Evolutionary conservation across 148 eudicot species (phyloP), one percentile per base, ranked within the genome.

Genomic region (Mesembryanthemum crystallinum): DNA sequence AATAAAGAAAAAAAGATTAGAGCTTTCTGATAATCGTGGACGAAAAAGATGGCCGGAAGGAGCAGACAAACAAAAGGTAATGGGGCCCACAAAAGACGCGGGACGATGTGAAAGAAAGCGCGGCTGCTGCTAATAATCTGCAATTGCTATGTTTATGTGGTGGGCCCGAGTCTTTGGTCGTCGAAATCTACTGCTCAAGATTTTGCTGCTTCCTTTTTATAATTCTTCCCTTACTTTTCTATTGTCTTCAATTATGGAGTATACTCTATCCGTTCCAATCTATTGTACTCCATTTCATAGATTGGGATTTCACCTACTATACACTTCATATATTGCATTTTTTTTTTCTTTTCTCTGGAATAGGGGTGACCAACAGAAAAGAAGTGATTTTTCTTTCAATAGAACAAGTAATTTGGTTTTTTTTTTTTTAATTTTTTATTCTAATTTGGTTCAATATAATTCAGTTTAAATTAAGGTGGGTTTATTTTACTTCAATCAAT

Each of bases 121-220:
- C 82, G 82, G 82, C 82, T 80, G 75, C 82, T 73, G 39, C 30
- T 20, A 8, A n/a, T n/a, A n/a, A n/a, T n/a, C 30, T 60, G 39
- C 30, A n/a, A n/a, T 60, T 24, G 10, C 30, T 18, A 5, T 32
- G 14, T 21, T 11, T 59, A 70, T 35, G 32, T 77, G 8, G 69
- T 61, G 52, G 78, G 78, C 20, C 33, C 70, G 8, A 5, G 30
- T 69, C 73, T 67, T 73, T 10, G 73, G 78, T 74, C 78, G 59
- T 54, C 69, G 25, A 74, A 21, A 74, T 79, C 82, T 79, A 68
- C 37, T 17, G 57, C 64, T 20, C 42, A 61, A 79, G 82, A 79
- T 79, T n/a, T 79, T 79, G 64, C 54, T 68, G 74, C 74, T 68
- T 61, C 77, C 68, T 67, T 66, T 78, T 78, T 24, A 13, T 59